These are phyloP conservation scores for Rusavskia elegans DNA, from an alignment of 495 filamentous ascomycete genomes.

Conservation along the genomic window DNA sequence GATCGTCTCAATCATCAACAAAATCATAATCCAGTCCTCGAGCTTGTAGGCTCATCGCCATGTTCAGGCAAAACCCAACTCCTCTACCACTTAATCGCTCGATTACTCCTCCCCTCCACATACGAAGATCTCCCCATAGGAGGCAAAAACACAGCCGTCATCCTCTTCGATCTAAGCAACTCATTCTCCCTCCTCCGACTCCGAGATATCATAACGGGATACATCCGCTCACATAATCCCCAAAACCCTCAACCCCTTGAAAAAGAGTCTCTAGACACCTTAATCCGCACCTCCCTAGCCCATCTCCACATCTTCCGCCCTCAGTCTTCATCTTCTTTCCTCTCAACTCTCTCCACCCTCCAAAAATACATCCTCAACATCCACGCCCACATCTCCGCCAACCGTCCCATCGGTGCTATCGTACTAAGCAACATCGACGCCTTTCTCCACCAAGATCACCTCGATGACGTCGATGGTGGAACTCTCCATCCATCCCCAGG, in stretches of 20 bases:
- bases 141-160: conserved; percentile 43
- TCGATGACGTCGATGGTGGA: conserved; percentile 29
- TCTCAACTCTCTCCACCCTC: conserved; percentile 33
- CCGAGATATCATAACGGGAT: conserved; percentile 14
- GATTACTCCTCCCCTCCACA: conserved; percentile 37
- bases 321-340: conserved; percentile 32
- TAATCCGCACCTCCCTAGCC: conserved; percentile 14
- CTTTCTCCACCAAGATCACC: conserved; percentile 41
- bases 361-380: conserved; percentile 35
- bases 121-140: background rate
- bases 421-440: conserved; percentile 37
- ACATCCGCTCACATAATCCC: conserved; percentile 7
- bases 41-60: conserved; percentile 38
- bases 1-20: background rate
- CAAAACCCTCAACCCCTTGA: background rate
- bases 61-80: conserved; percentile 49
- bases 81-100: conserved; percentile 49
- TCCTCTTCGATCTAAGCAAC: conserved; percentile 54
- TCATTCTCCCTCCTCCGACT: conserved; percentile 49
- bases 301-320: conserved; percentile 40
- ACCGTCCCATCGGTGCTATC: conserved; percentile 31
- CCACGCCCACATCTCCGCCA: conserved; percentile 28
- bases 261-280: conserved; percentile 13
- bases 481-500: conserved; percentile 15
- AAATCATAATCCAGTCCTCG: conserved; percentile 27